Percentiles rank a stretch among this genome's conserved stretches.
Evolutionary conservation across 129 eudicot genomes (phyloP).

Genomic region (Helianthus tuberosus): DNA sequence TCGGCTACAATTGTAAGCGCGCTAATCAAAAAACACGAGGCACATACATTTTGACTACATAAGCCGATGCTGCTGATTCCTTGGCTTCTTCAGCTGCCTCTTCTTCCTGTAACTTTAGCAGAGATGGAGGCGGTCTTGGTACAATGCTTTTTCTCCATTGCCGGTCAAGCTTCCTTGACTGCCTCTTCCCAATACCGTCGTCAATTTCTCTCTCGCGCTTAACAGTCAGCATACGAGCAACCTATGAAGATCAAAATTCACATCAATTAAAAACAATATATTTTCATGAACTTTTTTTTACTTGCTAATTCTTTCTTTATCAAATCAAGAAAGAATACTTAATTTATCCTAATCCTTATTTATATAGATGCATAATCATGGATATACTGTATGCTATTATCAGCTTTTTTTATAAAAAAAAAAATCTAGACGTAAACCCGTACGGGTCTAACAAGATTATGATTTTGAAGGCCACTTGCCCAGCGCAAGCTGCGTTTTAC

Average conservation of each 20-base stretch:
- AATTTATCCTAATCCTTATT: not conserved
- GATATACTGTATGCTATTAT: not conserved
- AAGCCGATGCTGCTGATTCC: slow-evolving; percentile 57
- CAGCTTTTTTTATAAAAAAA: not conserved
- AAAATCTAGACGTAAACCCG: not conserved
- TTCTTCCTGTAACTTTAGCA: slow-evolving; percentile 76
- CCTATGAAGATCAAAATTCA: slow-evolving; percentile 38
- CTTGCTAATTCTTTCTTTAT: not conserved
- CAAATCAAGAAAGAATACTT: not conserved
- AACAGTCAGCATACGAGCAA: slow-evolving; percentile 93
- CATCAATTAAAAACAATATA: slow-evolving; percentile 2
- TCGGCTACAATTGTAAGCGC: slow-evolving; percentile 25
- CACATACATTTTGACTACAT: slow-evolving; percentile 28
- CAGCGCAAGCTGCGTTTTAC: not conserved
- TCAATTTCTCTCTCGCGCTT: slow-evolving; percentile 89
- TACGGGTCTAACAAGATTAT: not conserved
- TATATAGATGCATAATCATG: not conserved
- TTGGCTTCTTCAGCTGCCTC: slow-evolving; percentile 84
- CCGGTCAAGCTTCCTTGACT: slow-evolving; percentile 88
- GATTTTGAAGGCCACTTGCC: not conserved
- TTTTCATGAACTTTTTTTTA: not conserved
- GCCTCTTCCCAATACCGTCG: slow-evolving; percentile 79
- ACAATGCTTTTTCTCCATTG: slow-evolving; percentile 91
- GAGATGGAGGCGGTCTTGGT: slow-evolving; percentile 90
- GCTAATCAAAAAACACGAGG: slow-evolving; percentile 18